Evolutionary conservation across 176 grass and related monocot genomes (phyloP).

Genomic region (Aegilops sharonensis): DNA sequence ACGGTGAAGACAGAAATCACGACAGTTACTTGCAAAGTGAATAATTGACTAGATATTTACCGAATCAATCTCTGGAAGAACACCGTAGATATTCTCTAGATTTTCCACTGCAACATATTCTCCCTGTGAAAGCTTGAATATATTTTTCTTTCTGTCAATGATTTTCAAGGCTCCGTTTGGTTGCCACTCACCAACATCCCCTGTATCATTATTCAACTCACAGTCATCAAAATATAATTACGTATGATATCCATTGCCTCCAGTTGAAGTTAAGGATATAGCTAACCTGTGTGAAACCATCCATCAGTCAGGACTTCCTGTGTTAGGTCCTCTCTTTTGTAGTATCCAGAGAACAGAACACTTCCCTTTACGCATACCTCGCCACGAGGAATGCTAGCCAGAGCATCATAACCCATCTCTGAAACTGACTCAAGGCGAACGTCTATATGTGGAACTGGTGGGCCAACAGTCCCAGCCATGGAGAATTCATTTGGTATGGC

Average conservation of each 20-base stretch:
- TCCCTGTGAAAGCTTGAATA: conserved; percentile 98
- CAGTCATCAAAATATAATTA: not conserved
- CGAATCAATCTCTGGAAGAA: conserved; percentile 73
- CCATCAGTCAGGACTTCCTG: conserved; percentile 87
- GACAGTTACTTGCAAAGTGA: not conserved
- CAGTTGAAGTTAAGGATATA: conserved; percentile 12
- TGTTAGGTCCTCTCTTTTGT: conserved; percentile 79
- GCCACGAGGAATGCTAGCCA: conserved; percentile 58
- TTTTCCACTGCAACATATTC: conserved; percentile 97
- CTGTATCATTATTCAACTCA: conserved; percentile 38
- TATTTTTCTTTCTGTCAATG: conserved; percentile 98
- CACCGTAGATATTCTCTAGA: conserved; percentile 83
- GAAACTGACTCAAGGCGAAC: conserved; percentile 80
- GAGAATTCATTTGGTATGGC: conserved; percentile 64
- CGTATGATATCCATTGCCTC: not conserved
- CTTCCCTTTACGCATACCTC: conserved; percentile 84
- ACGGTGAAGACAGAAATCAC: not conserved
- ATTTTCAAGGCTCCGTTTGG: conserved; percentile 82
- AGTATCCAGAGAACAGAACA: conserved; percentile 83
- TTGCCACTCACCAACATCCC: conserved; percentile 96
- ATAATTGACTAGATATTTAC: conserved; percentile 37
- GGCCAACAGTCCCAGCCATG: conserved; percentile 85
- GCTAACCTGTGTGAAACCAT: conserved; percentile 97
- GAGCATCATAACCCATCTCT: conserved; percentile 89
- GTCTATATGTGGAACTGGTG: conserved; percentile 64